Percentiles rank a stretch among this genome's conserved stretches.
phyloP scores from a whole-genome alignment of 352 stramenopile species.

The Phytophthora melonis region DNA sequence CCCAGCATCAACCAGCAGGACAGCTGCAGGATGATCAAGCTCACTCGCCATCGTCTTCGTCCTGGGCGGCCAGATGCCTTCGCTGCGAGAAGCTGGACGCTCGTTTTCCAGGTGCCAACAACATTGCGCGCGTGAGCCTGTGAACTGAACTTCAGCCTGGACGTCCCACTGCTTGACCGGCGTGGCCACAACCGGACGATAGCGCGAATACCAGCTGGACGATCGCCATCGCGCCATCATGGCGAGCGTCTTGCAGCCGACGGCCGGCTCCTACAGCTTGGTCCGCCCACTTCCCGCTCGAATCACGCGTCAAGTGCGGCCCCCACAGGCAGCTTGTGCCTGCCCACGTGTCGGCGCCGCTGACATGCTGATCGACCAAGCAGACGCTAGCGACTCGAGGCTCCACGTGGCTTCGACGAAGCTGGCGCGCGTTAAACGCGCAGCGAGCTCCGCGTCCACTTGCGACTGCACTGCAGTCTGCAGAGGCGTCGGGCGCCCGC shows the following conservation, averaged over 20 bases:
- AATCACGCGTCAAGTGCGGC: conserved; percentile 11
- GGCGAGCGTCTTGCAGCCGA: conserved; percentile 3
- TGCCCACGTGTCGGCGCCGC: neutral
- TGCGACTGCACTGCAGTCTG: conserved; percentile 16
- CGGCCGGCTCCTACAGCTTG: conserved; percentile 11
- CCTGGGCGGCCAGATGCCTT: conserved; percentile 8
- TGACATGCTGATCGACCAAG: conserved; percentile 23
- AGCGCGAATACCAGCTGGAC: conserved; percentile 18
- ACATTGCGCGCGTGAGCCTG: neutral
- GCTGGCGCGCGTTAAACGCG: conserved; percentile 24
- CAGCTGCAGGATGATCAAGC: conserved; percentile 5
- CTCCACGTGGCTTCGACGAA: conserved; percentile 19
- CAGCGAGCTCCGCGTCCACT: conserved; percentile 15
- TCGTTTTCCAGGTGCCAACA: conserved; percentile 5
- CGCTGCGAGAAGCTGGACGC: neutral
- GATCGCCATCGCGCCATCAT: neutral
- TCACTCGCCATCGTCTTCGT: conserved; percentile 11
- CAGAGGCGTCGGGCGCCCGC: conserved; percentile 11
- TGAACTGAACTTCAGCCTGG: conserved; percentile 4
- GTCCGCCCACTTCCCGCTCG: conserved; percentile 13
- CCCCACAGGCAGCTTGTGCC: neutral
- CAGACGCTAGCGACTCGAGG: conserved; percentile 22
- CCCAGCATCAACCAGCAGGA: conserved; percentile 6
- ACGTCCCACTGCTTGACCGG: conserved; percentile 20
- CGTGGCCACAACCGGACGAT: conserved; percentile 6